phyloP scores from a whole-genome alignment of 495 filamentous ascomycete genomes.

The Trichoderma orchidacearum region DNA sequence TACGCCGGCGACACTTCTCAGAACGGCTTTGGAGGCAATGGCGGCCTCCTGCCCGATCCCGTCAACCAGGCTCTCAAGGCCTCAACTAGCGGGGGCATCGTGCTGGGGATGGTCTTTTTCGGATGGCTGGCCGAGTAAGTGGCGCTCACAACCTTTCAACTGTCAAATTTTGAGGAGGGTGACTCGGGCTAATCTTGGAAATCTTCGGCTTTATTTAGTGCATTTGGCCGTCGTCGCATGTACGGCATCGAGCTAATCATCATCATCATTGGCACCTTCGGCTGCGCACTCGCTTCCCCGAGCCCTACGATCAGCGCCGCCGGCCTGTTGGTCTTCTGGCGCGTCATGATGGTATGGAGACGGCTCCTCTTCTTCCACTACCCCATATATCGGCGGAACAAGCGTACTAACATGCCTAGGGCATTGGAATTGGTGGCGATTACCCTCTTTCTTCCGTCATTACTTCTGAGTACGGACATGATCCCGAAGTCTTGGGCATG shows the following conservation, averaged over 20 bases:
- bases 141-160: neutral
- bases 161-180: neutral
- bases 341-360: conserved; percentile 49
- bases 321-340: conserved; percentile 70
- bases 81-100: conserved; percentile 58
- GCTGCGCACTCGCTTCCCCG: conserved; percentile 42
- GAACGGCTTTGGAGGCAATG: conserved; percentile 24
- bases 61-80: conserved; percentile 62
- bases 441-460: conserved; percentile 70
- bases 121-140: conserved; percentile 37
- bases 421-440: conserved; percentile 56
- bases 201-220: conserved; percentile 9
- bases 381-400: neutral
- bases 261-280: conserved; percentile 55
- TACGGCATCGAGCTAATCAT: conserved; percentile 65
- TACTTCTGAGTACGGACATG: conserved; percentile 49
- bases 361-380: neutral
- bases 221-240: conserved; percentile 59
- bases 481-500: neutral
- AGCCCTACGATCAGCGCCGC: conserved; percentile 48
- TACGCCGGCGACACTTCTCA: conserved; percentile 32
- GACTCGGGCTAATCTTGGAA: conserved; percentile 37
- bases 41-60: conserved; percentile 38
- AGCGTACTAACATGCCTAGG: conserved; percentile 5
- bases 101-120: conserved; percentile 61